phyloP scores from a whole-genome alignment of 176 grass and related monocot species.

The Bothriochloa decipiens region DNA sequence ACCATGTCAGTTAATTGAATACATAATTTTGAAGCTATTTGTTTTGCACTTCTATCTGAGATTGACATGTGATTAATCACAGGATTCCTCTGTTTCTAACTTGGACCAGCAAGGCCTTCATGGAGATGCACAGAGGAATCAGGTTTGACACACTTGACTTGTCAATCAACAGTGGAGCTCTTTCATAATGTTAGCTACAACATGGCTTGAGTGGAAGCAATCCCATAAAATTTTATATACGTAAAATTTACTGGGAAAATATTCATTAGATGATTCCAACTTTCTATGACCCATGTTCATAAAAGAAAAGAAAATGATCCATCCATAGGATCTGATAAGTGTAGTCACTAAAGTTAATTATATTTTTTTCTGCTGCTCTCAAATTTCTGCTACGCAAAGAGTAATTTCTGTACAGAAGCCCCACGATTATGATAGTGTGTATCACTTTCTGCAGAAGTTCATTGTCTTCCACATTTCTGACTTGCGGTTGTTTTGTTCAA shows the following conservation, averaged over 20 bases:
- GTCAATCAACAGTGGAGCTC: not conserved
- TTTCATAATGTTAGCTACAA: conserved; percentile 1
- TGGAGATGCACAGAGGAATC: conserved; percentile 50
- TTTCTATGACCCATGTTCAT: not conserved
- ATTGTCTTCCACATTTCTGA: conserved; percentile 28
- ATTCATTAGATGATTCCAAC: not conserved
- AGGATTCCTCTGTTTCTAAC: conserved; percentile 54
- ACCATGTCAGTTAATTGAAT: conserved; percentile 49
- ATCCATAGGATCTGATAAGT: not conserved
- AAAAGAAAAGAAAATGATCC: not conserved
- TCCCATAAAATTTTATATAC: not conserved
- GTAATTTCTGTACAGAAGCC: not conserved
- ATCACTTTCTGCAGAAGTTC: not conserved
- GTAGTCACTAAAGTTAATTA: not conserved
- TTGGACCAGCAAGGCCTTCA: conserved; percentile 56
- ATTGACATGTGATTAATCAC: conserved; percentile 38
- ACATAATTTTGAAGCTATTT: not conserved
- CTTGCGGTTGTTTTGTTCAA: conserved; percentile 41
- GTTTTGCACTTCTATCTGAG: not conserved
- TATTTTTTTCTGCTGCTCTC: not conserved
- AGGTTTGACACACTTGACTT: conserved; percentile 44
- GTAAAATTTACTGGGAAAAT: not conserved
- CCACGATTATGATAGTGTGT: not conserved
- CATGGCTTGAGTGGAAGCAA: not conserved
- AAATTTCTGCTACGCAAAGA: not conserved